phyloP scores from a whole-genome alignment of 345 rosid genomes.

The Camelina sativa region DNA sequence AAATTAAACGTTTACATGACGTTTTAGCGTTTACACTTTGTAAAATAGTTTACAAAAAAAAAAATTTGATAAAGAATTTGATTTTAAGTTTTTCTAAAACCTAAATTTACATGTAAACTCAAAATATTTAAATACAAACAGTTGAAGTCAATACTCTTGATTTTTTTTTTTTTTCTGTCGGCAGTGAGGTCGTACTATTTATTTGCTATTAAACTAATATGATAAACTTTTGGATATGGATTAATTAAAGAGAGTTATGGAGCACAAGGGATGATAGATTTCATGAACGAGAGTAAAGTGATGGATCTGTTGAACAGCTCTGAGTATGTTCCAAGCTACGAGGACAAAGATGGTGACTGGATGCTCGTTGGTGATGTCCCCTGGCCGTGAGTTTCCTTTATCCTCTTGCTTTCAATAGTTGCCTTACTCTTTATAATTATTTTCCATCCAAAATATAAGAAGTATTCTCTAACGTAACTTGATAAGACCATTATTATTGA shows the following conservation, averaged over 20 bases:
- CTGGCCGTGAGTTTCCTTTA: slow-evolving; percentile 36
- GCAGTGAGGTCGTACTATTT: not conserved
- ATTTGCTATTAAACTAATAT: not conserved
- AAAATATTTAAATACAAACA: not conserved
- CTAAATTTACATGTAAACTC: not conserved
- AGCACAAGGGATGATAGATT: slow-evolving; percentile 81
- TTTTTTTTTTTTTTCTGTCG: not conserved
- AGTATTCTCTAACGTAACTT: not conserved
- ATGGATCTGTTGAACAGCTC: slow-evolving; percentile 87
- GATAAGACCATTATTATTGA: not conserved
- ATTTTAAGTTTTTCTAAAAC: not conserved
- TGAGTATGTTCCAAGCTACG: slow-evolving; percentile 94
- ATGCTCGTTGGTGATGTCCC: slow-evolving; percentile 98
- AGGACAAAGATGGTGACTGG: slow-evolving; percentile 98
- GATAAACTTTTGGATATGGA: not conserved
- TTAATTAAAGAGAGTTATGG: slow-evolving; percentile 33
- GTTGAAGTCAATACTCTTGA: not conserved
- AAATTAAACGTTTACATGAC: too few relatives aligned
- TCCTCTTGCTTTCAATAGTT: not conserved
- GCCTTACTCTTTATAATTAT: too few relatives aligned
- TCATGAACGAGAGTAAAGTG: slow-evolving; percentile 92
- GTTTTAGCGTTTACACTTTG: not conserved
- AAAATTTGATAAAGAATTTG: too few relatives aligned
- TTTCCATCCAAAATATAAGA: not conserved
- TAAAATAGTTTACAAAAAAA: too few relatives aligned